These are phyloP conservation scores for Leonotis leonurus DNA, from an alignment of 257 asterid genomes.

Conservation along the genomic window DNA sequence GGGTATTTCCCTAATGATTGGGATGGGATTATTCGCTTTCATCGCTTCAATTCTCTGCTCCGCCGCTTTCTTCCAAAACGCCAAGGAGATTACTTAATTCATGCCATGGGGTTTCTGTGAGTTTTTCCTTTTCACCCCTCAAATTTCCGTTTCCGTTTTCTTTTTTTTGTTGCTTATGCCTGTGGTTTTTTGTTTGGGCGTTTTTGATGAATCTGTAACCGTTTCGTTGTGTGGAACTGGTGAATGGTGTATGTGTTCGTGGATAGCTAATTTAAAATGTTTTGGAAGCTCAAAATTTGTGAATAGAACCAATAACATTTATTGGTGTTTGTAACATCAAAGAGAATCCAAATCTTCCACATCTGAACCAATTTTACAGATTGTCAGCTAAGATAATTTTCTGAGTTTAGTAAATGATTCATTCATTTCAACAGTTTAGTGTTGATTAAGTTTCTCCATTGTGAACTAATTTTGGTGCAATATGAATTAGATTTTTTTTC, in stretches of 20 bases:
- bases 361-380: not conserved
- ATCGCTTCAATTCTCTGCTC: conserved; percentile 84
- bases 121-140: not conserved
- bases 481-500: not conserved
- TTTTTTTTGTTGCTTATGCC: not conserved
- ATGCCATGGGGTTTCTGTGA: conserved; percentile 14
- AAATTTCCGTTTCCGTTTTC: not conserved
- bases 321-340: too few species aligned
- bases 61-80: conserved; percentile 86
- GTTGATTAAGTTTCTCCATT: not conserved
- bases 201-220: not conserved
- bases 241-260: not conserved
- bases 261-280: not conserved
- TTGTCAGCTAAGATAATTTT: not conserved
- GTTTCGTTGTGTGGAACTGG: not conserved
- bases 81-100: conserved; percentile 46
- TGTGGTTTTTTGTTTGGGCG: too few species aligned
- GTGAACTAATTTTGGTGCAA: not conserved
- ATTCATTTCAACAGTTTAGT: not conserved
- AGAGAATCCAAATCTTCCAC: too few species aligned
- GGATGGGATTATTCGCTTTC: conserved; percentile 75
- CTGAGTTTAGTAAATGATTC: too few species aligned
- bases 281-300: not conserved
- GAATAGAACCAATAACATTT: not conserved
- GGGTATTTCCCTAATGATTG: conserved; percentile 77